A percentile compares a stretch with the other conserved stretches of the same genome.
Conservation (phyloP, 2,329 filamentous ascomycete genomes). For the Metarhizium rileyi region DNA sequence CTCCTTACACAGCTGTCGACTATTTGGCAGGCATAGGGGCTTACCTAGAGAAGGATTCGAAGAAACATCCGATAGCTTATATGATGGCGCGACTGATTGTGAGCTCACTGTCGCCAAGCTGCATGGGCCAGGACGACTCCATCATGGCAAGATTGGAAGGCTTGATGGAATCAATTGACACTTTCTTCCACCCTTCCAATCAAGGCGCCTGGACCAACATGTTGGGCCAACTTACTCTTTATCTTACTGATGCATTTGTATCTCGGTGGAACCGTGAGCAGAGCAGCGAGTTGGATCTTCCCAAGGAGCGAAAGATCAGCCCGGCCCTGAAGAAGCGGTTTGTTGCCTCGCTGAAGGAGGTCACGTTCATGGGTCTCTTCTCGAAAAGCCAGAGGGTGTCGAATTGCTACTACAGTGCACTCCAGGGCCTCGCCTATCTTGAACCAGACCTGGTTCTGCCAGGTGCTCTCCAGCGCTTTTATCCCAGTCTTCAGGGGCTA, state of each 20-base stretch:
- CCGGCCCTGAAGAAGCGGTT: conserved; percentile 79
- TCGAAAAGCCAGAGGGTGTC: conserved; percentile 89
- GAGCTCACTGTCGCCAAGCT: conserved; percentile 82
- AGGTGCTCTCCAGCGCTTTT: conserved; percentile 89
- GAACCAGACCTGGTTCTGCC: conserved; percentile 89
- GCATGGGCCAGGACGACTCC: conserved; percentile 66
- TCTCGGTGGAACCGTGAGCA: conserved; percentile 96
- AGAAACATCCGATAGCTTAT: conserved; percentile 86
- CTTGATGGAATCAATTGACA: conserved; percentile 89
- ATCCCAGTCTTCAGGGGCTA: conserved; percentile 89
- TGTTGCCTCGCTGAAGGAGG: conserved; percentile 78
- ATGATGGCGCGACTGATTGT: conserved; percentile 89
- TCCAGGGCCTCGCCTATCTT: conserved; percentile 82
- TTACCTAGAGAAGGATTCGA: conserved; percentile 83
- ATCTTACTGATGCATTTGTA: conserved; percentile 90
- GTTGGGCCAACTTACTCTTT: conserved; percentile 82
- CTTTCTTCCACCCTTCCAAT: conserved; percentile 98
- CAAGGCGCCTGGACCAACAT: conserved; percentile 86
- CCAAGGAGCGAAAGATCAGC: conserved; percentile 68
- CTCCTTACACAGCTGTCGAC: conserved; percentile 81
- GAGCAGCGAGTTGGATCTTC: conserved; percentile 83
- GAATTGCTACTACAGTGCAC: conserved; percentile 79
- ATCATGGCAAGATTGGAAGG: conserved; percentile 80
- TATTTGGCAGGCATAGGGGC: conserved; percentile 72
- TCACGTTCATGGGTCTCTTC: conserved; percentile 97